Evolutionary conservation across 2,329 filamentous ascomycete species (phyloP).

Genomic region (Trichoderma harzianum): DNA sequence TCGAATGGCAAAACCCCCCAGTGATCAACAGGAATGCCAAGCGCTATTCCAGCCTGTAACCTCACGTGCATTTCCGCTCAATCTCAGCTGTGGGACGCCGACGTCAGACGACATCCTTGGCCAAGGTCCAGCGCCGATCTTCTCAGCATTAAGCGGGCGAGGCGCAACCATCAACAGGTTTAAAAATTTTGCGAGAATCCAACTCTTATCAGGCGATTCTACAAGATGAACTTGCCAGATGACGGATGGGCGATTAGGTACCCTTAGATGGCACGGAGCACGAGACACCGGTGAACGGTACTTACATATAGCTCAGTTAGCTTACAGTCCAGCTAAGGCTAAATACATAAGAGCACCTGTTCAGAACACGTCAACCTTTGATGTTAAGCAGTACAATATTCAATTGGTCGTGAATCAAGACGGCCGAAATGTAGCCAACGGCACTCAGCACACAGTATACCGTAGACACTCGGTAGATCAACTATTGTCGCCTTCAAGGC

Average conservation of each 20-base stretch:
- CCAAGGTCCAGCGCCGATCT: constrained; percentile 10
- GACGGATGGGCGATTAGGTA: not conserved
- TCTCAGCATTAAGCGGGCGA: not conserved
- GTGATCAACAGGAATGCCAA: not conserved
- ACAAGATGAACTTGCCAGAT: not conserved
- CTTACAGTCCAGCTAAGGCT: not conserved
- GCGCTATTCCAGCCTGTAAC: not conserved
- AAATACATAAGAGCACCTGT: not conserved
- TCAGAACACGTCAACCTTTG: not conserved
- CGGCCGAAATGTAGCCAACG: not conserved
- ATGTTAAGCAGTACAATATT: not conserved
- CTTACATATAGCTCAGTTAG: not conserved
- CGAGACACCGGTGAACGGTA: not conserved
- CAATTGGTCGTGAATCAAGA: not conserved
- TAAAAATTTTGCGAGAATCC: not conserved
- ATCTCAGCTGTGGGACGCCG: constrained; percentile 2
- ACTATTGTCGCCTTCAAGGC: not conserved
- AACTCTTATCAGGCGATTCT: not conserved
- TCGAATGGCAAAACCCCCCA: not conserved
- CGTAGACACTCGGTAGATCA: not conserved
- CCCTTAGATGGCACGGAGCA: not conserved
- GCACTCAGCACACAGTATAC: not conserved
- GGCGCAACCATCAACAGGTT: not conserved
- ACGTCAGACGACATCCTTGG: constrained; percentile 12
- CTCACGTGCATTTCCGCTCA: constrained; percentile 8